Evolutionary conservation across 352 stramenopile species (phyloP).

Genomic region (Aphanomyces astaci): DNA sequence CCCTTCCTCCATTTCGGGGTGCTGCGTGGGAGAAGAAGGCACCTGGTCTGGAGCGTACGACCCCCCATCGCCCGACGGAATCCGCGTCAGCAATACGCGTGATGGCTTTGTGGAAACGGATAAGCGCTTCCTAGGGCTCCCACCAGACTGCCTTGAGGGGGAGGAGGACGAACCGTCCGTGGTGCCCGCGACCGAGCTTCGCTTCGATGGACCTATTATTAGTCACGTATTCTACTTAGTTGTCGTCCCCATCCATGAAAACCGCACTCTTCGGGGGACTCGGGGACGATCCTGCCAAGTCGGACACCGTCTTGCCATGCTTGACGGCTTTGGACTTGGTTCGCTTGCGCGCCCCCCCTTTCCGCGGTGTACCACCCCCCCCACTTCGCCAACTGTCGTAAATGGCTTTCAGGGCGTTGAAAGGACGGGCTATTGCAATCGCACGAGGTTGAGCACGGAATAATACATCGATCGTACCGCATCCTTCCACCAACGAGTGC

Average conservation of each 20-base stretch:
- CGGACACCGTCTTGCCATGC: not conserved
- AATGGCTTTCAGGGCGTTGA: not conserved
- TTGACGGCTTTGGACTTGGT: not conserved
- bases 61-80: not conserved
- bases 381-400: not conserved
- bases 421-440: not conserved
- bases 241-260: no score
- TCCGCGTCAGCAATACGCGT: no score
- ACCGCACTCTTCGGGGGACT: not conserved
- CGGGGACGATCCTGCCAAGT: not conserved
- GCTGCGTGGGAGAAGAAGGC: not conserved
- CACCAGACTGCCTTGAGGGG: not conserved
- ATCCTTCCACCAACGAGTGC: not conserved
- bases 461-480: no score
- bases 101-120: no score
- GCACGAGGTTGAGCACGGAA: no score
- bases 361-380: not conserved
- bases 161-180: not conserved
- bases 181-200: no score
- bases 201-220: not conserved
- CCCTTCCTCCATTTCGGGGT: not conserved
- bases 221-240: no score
- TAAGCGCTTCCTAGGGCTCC: no score
- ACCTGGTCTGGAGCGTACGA: not conserved
- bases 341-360: not conserved